These are phyloP conservation scores for Suillus clintonianus DNA, from an alignment of 768 basidiomycete genomes.

Conservation along the genomic window DNA sequence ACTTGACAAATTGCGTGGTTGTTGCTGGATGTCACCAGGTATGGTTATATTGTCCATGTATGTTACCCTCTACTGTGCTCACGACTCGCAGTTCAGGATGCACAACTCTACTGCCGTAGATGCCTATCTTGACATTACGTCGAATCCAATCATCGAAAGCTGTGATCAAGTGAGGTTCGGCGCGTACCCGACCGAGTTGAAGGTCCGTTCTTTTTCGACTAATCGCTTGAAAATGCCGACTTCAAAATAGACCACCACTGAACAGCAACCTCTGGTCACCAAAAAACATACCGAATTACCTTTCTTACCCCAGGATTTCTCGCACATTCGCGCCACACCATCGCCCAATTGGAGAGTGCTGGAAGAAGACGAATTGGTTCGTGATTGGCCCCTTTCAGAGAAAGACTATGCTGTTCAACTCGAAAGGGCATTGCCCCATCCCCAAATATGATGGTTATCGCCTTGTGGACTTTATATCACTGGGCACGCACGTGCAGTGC, in stretches of 20 bases:
- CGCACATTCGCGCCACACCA: conserved; percentile 72
- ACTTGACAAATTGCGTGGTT: conserved; percentile 62
- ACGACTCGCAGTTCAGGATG: conserved; percentile 73
- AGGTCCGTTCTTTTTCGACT: background rate
- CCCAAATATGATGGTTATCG: background rate
- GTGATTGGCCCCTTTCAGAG: conserved; percentile 22
- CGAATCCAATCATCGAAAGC: conserved; percentile 82
- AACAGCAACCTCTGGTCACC: background rate
- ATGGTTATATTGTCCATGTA: background rate
- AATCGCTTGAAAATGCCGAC: background rate
- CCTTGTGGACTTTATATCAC: background rate
- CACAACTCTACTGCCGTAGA: conserved; percentile 68
- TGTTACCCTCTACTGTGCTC: background rate
- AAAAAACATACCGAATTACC: conserved; percentile 10
- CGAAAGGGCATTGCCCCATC: background rate
- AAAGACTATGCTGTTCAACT: background rate
- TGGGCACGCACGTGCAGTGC: background rate
- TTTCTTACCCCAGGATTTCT: conserved; percentile 77
- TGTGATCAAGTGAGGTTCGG: conserved; percentile 65
- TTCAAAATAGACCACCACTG: background rate
- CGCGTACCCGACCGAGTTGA: conserved; percentile 48
- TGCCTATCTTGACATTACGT: conserved; percentile 65
- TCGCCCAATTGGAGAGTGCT: conserved; percentile 72
- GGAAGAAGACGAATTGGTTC: conserved; percentile 14
- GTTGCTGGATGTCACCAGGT: conserved; percentile 84